Base-by-base conservation (phyloP, 768 basidiomycete genomes). In the Tylopilus rubrobrunneus region DNA sequence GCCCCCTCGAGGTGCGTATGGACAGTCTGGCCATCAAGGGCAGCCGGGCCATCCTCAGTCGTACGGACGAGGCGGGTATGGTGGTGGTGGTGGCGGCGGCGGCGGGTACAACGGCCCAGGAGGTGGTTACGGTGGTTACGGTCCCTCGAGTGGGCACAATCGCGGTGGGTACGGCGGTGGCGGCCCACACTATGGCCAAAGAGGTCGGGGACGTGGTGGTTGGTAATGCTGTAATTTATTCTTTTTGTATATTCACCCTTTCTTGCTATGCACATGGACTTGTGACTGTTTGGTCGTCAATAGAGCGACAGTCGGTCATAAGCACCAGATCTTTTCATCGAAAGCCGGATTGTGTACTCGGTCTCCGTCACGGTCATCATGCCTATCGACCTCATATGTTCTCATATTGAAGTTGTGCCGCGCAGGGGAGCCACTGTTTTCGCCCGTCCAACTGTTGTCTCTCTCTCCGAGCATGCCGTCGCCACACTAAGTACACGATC, bases 141-240 rank as follows among this genome's bases (percentile, higher is more conserved):
- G 68, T 17, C 52, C 65, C 8, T 47, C 62, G 5, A 60, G 63
- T 17, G 57, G 60, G 51, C 61, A 60, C 28, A 70, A 71, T 7
- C 69, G 74, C 36, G 77, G 78, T n/a, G 72, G 74, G 4, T 71
- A 75, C 56, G 70, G 74, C 19, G 71, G 61, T 7, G 61, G 73
- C 52, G 73, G 63, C 2, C 34, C 60, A 45, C 58, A 60, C 23
- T 44, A 74, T 46, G 70, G 61, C 33, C 56, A 70, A 4, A 62
- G 81, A 52, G 80, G 80, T 28, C 71, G 83, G 61, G 84, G 80
- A 10, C 73, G 82, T 37, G 77, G 78, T 43, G 68, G 72, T 25
- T 76, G 79, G 69, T 68, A 61, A 55, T 9, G 17, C 12, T 71
- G 63, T 75, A 73, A 71, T 46, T 60, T 62, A 64, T 60, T 31